Percentiles rank a stretch among this genome's conserved stretches.
These are phyloP conservation scores for Nevesoporus exiguus DNA, from an alignment of 768 basidiomycete genomes.

Conservation along the genomic window DNA sequence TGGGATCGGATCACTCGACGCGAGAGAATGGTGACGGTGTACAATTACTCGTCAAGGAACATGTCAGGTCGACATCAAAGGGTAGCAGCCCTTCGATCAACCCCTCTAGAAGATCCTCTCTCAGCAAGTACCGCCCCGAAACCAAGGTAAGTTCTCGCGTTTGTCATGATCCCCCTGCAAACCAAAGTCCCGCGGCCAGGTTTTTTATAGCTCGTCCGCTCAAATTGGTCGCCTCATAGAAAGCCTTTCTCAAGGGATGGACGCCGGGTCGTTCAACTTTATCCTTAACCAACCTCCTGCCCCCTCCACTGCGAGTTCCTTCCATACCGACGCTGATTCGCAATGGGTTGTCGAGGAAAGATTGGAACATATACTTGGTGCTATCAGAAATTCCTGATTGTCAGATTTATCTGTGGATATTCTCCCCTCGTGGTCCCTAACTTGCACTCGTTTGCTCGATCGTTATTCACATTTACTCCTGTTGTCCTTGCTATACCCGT, in stretches of 20 bases:
- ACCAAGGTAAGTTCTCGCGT: constrained; percentile 61
- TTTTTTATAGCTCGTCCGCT: constrained; percentile 51
- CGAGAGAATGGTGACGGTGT: constrained; percentile 48
- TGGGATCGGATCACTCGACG: constrained; percentile 69
- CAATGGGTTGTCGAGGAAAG: constrained; percentile 76
- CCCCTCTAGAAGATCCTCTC: constrained; percentile 55
- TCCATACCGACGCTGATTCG: constrained; percentile 56
- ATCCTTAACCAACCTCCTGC: constrained; percentile 41
- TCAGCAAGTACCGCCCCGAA: constrained; percentile 65
- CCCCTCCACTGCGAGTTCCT: constrained; percentile 61
- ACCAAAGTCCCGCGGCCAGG: constrained; percentile 15
- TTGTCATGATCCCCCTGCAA: constrained; percentile 3
- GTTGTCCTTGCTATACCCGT: constrained; percentile 28
- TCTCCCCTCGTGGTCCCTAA: constrained; percentile 7
- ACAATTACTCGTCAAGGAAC: constrained; percentile 76
- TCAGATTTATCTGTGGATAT: constrained; percentile 25
- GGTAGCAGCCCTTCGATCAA: constrained; percentile 57
- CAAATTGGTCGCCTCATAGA: constrained; percentile 85
- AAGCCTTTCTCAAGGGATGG: constrained; percentile 74
- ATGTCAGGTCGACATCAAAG: constrained; percentile 62
- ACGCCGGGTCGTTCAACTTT: constrained; percentile 83
- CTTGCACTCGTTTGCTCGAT: constrained; percentile 15
- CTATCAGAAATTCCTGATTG: constrained; percentile 32
- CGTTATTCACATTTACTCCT: constrained; percentile 18
- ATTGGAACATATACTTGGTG: constrained; percentile 65